Percentiles rank a stretch among this genome's conserved stretches.
Conservation (phyloP, 208 protist genomes). For the Acanthamoeba quina region DNA sequence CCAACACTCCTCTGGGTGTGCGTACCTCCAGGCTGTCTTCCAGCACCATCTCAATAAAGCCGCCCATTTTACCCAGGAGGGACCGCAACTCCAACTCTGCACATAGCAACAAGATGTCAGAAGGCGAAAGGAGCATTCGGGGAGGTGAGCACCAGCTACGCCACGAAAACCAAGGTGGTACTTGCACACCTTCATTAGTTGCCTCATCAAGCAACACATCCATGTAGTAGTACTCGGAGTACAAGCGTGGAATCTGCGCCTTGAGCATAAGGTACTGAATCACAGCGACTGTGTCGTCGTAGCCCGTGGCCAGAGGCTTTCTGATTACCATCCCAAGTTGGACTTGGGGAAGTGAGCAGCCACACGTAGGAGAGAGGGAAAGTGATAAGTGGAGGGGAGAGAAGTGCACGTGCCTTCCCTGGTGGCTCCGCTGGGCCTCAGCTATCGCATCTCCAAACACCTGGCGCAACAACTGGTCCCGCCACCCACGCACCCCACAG, state of each 20-base stretch:
- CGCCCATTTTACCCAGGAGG: background rate
- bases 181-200: background rate
- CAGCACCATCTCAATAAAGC: slow-evolving; percentile 19
- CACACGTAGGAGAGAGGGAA: background rate
- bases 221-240: slow-evolving; percentile 36
- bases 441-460: background rate
- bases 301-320: background rate
- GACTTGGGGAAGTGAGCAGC: background rate
- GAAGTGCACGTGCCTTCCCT: background rate
- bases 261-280: slow-evolving; percentile 13
- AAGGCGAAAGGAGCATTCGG: background rate
- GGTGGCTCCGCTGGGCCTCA: background rate
- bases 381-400: no score
- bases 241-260: background rate
- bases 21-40: slow-evolving; percentile 47
- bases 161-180: no score
- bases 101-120: background rate
- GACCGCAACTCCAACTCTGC: slow-evolving; percentile 5
- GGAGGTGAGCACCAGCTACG: background rate
- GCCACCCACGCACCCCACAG: no score
- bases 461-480: background rate
- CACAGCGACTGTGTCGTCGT: slow-evolving; percentile 9
- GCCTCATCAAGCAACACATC: slow-evolving; percentile 24
- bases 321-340: background rate
- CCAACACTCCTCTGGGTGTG: no score